Evolutionary conservation across 108 stramenopile species (phyloP).

Genomic region (Cylindrotheca closterium): DNA sequence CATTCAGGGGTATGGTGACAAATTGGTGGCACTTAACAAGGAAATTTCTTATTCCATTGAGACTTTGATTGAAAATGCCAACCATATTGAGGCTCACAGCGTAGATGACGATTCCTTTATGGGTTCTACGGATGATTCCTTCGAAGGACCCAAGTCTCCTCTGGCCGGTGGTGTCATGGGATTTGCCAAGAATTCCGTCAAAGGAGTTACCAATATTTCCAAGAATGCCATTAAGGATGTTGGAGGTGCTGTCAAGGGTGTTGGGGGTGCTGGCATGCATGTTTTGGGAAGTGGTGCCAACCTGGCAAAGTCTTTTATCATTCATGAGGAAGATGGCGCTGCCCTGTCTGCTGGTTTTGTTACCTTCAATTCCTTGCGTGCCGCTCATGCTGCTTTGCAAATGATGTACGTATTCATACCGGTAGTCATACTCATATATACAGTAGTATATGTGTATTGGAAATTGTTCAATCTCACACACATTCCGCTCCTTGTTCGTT

Average conservation of each 20-base stretch:
- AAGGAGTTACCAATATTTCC: background rate
- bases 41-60: slow-evolving; percentile 30
- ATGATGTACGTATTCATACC: slow-evolving; percentile 28
- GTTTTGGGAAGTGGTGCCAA: slow-evolving; percentile 1
- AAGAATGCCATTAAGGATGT: background rate
- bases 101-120: background rate
- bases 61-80: slow-evolving; percentile 10
- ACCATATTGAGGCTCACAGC: background rate
- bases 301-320: slow-evolving; percentile 1
- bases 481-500: background rate
- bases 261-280: background rate
- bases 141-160: background rate
- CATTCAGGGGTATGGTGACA: background rate
- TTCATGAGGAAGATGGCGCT: slow-evolving; percentile 21
- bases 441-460: background rate
- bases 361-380: slow-evolving; percentile 31
- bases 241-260: background rate
- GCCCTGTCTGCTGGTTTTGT: slow-evolving; percentile 46
- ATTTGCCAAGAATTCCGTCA: background rate
- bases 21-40: slow-evolving; percentile 33
- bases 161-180: background rate
- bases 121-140: background rate
- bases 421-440: too few species aligned
- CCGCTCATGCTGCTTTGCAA: slow-evolving; percentile 39
- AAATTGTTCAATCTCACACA: background rate